Percentiles rank a stretch among this genome's conserved stretches.
Conservation (phyloP, 768 basidiomycete genomes). For the Suillus subluteus region DNA sequence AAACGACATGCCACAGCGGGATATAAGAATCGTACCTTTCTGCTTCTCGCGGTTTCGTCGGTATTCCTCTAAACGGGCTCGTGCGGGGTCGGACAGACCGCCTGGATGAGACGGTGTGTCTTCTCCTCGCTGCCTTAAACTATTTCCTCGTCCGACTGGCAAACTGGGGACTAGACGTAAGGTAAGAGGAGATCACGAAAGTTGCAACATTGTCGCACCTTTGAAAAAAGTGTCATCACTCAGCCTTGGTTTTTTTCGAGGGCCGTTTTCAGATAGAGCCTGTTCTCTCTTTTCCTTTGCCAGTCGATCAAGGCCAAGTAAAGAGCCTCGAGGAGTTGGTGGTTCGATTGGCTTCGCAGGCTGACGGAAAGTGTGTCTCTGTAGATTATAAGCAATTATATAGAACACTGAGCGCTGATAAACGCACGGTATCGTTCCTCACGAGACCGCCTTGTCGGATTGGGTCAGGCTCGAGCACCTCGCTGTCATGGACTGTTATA, state of each 20-base stretch:
- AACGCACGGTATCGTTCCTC: conserved; percentile 61
- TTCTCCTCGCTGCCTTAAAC: conserved; percentile 73
- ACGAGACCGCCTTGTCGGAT: conserved; percentile 79
- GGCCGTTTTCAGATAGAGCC: conserved; percentile 44
- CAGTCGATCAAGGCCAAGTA: conserved; percentile 86
- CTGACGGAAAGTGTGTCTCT: conserved; percentile 83
- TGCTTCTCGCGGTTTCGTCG: conserved; percentile 71
- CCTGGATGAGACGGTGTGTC: conserved; percentile 95
- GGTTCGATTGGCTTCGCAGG: conserved; percentile 76
- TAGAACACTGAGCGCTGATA: background rate
- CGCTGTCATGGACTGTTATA: conserved; percentile 77
- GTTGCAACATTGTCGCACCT: conserved; percentile 50
- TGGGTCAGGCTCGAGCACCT: conserved; percentile 83
- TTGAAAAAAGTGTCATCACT: conserved; percentile 81
- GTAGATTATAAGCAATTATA: conserved; percentile 14
- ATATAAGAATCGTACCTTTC: conserved; percentile 46
- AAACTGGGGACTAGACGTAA: conserved; percentile 69
- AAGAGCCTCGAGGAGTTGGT: conserved; percentile 75
- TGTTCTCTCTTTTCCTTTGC: conserved; percentile 87
- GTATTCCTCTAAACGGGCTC: conserved; percentile 76
- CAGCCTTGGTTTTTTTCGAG: conserved; percentile 66
- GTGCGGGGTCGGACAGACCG: conserved; percentile 79
- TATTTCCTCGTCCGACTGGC: conserved; percentile 59
- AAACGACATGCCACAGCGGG: background rate
- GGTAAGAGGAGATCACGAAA: background rate